Evolutionary conservation across 2,329 filamentous ascomycete genomes (phyloP).

Genomic region (Phyllosticta paracitricarpa): DNA sequence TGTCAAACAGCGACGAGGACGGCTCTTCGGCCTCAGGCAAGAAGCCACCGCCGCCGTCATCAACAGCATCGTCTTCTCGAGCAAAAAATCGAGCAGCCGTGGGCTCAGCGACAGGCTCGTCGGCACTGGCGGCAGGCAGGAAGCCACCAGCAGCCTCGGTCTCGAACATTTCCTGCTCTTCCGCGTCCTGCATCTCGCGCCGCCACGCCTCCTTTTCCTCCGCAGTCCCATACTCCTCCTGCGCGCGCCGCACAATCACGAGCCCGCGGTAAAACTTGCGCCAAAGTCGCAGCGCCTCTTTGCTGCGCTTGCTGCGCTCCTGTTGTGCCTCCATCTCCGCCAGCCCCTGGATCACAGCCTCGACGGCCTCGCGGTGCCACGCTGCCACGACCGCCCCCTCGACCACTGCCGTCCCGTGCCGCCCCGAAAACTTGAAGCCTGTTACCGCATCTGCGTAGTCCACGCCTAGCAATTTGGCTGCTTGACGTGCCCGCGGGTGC

Average conservation of each 20-base stretch:
- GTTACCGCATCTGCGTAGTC: conserved; percentile 86
- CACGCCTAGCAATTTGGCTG: conserved; percentile 65
- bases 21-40: conserved; percentile 18
- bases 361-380: conserved; percentile 62
- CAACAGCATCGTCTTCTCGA: not conserved
- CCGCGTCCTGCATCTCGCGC: conserved; percentile 1
- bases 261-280: conserved; percentile 52
- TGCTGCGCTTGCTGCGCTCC: conserved; percentile 46
- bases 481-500: conserved; percentile 52
- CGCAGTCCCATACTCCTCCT: conserved; percentile 34
- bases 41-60: conserved; percentile 13
- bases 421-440: conserved; percentile 79
- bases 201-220: conserved; percentile 14
- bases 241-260: conserved; percentile 63
- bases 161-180: conserved; percentile 12
- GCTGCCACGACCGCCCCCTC: conserved; percentile 66
- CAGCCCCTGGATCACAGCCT: conserved; percentile 58
- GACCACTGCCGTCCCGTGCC: conserved; percentile 75
- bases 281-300: conserved; percentile 46
- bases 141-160: conserved; percentile 25
- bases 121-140: conserved; percentile 39
- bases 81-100: conserved; percentile 7
- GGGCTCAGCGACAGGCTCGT: conserved; percentile 31
- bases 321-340: conserved; percentile 54
- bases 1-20: conserved; percentile 15